Percentiles rank a stretch among this genome's conserved stretches.
Evolutionary conservation across 202 grass and related monocot species (phyloP).

Genomic region (Bolboschoenoplectus hybrid): DNA sequence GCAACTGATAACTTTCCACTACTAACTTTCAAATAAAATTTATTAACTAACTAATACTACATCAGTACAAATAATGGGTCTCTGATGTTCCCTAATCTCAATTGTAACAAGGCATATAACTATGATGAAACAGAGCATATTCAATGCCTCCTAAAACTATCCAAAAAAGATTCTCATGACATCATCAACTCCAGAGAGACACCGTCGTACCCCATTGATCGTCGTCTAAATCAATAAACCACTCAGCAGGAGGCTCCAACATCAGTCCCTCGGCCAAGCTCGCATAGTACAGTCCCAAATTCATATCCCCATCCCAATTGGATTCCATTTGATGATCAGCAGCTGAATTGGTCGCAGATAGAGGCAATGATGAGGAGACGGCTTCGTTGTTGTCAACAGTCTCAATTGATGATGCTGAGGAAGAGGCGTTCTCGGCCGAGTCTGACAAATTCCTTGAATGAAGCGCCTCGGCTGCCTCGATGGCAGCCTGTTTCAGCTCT

Average conservation of each 20-base stretch:
- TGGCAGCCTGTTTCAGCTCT: slow-evolving; percentile 48
- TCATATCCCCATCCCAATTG: slow-evolving; percentile 32
- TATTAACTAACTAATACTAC: not conserved
- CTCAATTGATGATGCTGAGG: not conserved
- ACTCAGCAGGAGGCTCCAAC: slow-evolving; percentile 32
- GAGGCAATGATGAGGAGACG: not conserved
- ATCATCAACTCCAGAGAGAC: slow-evolving; percentile 55
- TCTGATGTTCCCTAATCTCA: not conserved
- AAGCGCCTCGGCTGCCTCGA: slow-evolving; percentile 54
- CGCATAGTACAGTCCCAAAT: slow-evolving; percentile 35
- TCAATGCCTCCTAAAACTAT: slow-evolving; percentile 14
- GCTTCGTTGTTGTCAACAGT: not conserved
- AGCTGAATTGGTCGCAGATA: not conserved
- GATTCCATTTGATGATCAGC: slow-evolving; percentile 16
- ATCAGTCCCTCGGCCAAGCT: slow-evolving; percentile 47
- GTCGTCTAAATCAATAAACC: slow-evolving; percentile 44
- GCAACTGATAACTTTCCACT: no score
- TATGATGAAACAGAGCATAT: slow-evolving; percentile 24
- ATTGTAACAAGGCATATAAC: not conserved
- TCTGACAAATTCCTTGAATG: not conserved
- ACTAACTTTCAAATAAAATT: not conserved
- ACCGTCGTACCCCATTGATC: slow-evolving; percentile 25
- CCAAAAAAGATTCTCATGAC: not conserved
- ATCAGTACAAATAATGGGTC: not conserved
- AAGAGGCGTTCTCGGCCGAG: not conserved